Base-by-base conservation (phyloP, 805 yeast genomes). In the Candida awuae region DNA sequence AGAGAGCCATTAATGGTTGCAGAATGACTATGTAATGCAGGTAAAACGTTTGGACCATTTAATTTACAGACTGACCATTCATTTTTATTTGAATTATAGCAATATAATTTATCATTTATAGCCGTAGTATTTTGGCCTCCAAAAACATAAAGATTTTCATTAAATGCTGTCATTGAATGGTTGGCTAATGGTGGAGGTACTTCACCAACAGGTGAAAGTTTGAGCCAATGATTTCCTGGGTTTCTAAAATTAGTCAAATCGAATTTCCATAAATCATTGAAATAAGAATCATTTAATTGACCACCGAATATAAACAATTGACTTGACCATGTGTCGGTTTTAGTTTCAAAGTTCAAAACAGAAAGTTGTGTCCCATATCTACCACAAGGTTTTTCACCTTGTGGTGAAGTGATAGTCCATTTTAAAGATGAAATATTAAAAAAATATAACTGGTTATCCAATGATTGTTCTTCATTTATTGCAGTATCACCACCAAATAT, bases 401-500 rank as follows among this genome's bases (percentile, higher is more conserved):
- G 62, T 0, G 87, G 85, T 45, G 74, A 71, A 46, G 95, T 85
- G 10, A 78, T 72, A 0, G 88, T 80, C 90, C 92, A 83, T 51
- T 79, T 78, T 46, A 75, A 66, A 2, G 88, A 76, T 35, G 80
- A 77, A 45, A 83, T 80, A 59, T 84, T 83, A 65, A 92, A 82
- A 52, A 92, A 71, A 59, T 92, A 92, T 44, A 92, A 66, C 55
- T 84, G 85, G 61, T 90, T 88, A 62, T 92, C 99, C 48, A 94
- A 79, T 41, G 75, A 77, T 6, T 86, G 86, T 36, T 70, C 70
- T 54, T 82, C 86, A 26, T 87, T 80, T 29, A 79, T 83, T 21
- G 45, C 48, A 1, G 97, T 92, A 57, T 92, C 98, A 53, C 99
- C 99, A 26, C 97, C 98, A 61, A 85, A 90, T 12, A 92, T 76